These are phyloP conservation scores for Trametes cingulata DNA, from an alignment of 768 basidiomycete species.

Conservation along the genomic window DNA sequence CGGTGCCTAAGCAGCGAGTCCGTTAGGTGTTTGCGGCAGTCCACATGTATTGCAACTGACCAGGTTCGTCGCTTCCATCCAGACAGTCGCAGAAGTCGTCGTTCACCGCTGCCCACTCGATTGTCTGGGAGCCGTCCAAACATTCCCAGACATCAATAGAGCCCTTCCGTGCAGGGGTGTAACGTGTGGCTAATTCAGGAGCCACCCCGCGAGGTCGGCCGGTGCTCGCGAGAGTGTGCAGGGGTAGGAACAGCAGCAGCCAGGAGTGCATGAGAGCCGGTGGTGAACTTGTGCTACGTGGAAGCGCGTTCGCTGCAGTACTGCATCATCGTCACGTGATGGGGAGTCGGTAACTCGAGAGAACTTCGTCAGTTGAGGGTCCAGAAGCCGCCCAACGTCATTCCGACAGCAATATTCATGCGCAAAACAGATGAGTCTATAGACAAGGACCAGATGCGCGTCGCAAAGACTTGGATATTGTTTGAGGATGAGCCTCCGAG, in stretches of 20 bases:
- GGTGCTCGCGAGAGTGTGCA: constrained; percentile 25
- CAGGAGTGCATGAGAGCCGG: constrained; percentile 28
- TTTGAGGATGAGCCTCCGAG: too few species aligned
- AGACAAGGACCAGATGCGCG: too few species aligned
- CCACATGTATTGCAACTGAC: constrained; percentile 40
- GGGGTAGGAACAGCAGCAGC: constrained; percentile 28
- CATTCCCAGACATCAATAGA: constrained; percentile 62
- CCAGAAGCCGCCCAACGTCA: too few species aligned
- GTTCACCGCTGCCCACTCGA: constrained; percentile 81
- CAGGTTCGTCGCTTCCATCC: constrained; percentile 96
- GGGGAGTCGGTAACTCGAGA: neutral
- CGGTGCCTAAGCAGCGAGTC: constrained; percentile 58
- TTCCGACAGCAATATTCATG: too few species aligned
- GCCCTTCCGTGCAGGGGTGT: constrained; percentile 51
- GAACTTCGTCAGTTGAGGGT: neutral
- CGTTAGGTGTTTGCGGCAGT: constrained; percentile 9
- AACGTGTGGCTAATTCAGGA: constrained; percentile 56
- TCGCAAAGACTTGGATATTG: too few species aligned
- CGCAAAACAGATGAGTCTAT: too few species aligned
- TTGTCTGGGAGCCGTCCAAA: constrained; percentile 76
- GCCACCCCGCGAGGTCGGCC: constrained; percentile 60
- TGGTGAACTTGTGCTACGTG: constrained; percentile 19
- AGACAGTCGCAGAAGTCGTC: constrained; percentile 94
- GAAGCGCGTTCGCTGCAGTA: constrained; percentile 12
- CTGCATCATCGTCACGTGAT: constrained; percentile 15